These are phyloP conservation scores for Talaromyces trachyspermus DNA, from an alignment of 495 filamentous ascomycete species.

Conservation along the genomic window DNA sequence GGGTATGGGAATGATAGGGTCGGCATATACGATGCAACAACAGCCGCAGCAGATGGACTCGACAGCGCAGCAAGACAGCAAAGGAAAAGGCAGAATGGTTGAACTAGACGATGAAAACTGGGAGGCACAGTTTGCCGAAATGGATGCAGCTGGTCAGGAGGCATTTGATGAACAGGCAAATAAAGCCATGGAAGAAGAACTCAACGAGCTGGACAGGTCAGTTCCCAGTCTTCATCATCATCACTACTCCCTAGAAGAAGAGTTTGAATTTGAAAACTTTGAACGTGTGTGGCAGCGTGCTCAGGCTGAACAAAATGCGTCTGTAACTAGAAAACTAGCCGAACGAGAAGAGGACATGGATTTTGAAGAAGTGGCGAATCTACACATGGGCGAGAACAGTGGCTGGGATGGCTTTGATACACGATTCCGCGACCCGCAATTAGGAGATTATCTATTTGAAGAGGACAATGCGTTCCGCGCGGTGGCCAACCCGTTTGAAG, in stretches of 20 bases:
- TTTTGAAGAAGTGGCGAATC: constrained; percentile 41
- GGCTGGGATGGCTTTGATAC: constrained; percentile 67
- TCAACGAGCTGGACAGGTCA: constrained; percentile 87
- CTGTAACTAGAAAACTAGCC: constrained; percentile 61
- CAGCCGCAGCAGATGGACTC: constrained; percentile 45
- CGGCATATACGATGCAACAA: constrained; percentile 38
- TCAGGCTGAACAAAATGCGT: constrained; percentile 63
- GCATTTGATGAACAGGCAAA: constrained; percentile 62
- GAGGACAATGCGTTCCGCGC: constrained; percentile 80
- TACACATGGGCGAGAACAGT: constrained; percentile 60
- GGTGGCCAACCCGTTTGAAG: constrained; percentile 72
- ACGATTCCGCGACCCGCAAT: constrained; percentile 58
- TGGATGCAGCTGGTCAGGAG: constrained; percentile 64
- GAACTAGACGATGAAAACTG: constrained; percentile 91
- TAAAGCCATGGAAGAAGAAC: constrained; percentile 75
- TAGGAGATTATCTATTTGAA: constrained; percentile 92
- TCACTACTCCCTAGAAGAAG: constrained; percentile 25
- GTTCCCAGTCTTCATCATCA: constrained; percentile 31
- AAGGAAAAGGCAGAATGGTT: constrained; percentile 85
- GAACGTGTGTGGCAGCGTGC: constrained; percentile 84
- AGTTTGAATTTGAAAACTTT: constrained; percentile 62
- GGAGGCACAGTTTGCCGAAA: constrained; percentile 90
- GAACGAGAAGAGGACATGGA: constrained; percentile 58
- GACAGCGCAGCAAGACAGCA: constrained; percentile 45
- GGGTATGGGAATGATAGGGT: constrained; percentile 36